Conservation (phyloP, 2,329 filamentous ascomycete species). For the Aschersonia sp. region DNA sequence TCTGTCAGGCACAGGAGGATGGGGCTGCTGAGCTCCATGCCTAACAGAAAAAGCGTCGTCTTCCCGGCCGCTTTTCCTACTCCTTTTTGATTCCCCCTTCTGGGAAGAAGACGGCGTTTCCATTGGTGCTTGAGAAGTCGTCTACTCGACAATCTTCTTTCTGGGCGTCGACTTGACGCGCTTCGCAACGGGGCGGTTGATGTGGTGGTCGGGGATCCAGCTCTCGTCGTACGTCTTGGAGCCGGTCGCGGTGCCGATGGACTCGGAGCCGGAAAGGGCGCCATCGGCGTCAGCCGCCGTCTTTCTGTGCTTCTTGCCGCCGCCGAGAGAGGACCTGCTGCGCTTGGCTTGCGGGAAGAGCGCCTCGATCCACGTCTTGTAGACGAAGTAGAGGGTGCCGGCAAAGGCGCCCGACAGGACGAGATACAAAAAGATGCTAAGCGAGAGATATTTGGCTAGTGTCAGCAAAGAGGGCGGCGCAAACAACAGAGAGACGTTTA, state of each 20-base stretch:
- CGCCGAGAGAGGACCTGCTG: constrained; percentile 30
- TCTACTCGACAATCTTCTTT: constrained; percentile 18
- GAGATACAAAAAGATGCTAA: constrained; percentile 91
- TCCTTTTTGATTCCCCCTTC: too few species aligned
- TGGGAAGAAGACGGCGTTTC: background rate
- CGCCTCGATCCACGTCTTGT: constrained; percentile 93
- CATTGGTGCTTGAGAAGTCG: background rate
- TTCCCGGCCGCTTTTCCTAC: too few species aligned
- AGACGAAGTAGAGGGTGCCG: constrained; percentile 86
- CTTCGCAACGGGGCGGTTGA: constrained; percentile 67
- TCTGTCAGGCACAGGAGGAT: too few species aligned
- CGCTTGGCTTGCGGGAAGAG: constrained; percentile 87
- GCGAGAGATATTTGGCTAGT: background rate
- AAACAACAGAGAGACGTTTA: too few species aligned
- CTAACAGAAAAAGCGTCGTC: too few species aligned
- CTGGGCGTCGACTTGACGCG: constrained; percentile 47
- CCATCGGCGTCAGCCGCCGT: constrained; percentile 45
- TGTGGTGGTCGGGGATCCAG: constrained; percentile 84
- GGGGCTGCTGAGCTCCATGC: too few species aligned
- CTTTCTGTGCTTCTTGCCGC: constrained; percentile 47
- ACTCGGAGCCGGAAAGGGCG: constrained; percentile 54
- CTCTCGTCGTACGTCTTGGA: constrained; percentile 72
- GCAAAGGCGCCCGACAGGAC: constrained; percentile 67
- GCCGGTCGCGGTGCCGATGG: constrained; percentile 51
- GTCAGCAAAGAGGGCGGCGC: background rate